Evolutionary conservation across 768 basidiomycete species (phyloP).

Genomic region (Dentipellis fragilis): DNA sequence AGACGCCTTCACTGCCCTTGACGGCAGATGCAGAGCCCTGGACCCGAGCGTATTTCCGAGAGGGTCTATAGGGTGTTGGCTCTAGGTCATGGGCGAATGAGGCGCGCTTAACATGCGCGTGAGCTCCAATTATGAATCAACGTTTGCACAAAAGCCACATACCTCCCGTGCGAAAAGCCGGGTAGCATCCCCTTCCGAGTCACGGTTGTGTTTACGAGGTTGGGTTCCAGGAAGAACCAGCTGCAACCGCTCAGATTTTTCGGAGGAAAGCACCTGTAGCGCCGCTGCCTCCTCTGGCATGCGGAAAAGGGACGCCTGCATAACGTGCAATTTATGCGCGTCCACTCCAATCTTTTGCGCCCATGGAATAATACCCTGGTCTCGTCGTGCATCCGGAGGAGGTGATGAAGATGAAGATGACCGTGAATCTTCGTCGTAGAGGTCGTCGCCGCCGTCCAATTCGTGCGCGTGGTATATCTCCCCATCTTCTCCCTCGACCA

Average conservation of each 20-base stretch:
- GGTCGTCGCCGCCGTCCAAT: conserved; percentile 31
- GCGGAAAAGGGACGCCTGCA: conserved; percentile 84
- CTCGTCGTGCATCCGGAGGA: conserved; percentile 22
- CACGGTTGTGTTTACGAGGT: conserved; percentile 67
- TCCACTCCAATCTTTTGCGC: conserved; percentile 69
- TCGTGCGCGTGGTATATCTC: conserved; percentile 15
- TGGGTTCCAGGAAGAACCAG: conserved; percentile 29
- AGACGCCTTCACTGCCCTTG: conserved; percentile 50
- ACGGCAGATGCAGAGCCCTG: conserved; percentile 57
- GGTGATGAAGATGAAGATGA: conserved; percentile 19
- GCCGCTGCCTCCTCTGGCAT: conserved; percentile 65
- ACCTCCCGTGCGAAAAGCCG: conserved; percentile 51
- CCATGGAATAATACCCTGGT: conserved; percentile 57
- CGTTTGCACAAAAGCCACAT: conserved; percentile 20
- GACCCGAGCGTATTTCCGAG: conserved; percentile 72
- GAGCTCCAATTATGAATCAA: neutral
- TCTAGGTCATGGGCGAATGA: conserved; percentile 73
- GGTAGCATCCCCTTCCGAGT: conserved; percentile 63
- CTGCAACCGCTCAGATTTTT: conserved; percentile 14
- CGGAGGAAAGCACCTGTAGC: conserved; percentile 22
- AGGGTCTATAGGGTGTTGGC: conserved; percentile 58
- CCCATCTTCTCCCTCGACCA: neutral
- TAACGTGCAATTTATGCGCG: conserved; percentile 82
- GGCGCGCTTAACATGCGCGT: conserved; percentile 39
- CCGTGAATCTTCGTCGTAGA: conserved; percentile 23